These are phyloP conservation scores for Spathaspora sp. DNA, from an alignment of 805 yeast genomes.

Conservation along the genomic window DNA sequence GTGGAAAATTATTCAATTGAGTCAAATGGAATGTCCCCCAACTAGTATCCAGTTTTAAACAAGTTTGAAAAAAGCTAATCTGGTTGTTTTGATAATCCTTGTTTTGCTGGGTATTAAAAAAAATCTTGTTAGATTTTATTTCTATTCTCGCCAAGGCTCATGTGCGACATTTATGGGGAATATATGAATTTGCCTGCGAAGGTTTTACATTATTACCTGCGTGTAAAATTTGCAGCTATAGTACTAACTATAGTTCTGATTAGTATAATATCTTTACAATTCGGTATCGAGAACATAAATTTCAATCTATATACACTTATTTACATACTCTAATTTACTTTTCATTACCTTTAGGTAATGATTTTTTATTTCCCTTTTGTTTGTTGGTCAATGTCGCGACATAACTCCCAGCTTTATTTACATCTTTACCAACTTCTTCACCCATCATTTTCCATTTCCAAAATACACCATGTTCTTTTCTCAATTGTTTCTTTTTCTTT, in stretches of 20 bases:
- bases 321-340: not conserved
- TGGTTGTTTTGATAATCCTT: not conserved
- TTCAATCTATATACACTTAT: not conserved
- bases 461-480: slow-evolving; percentile 55
- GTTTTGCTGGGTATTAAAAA: not conserved
- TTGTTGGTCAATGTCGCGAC: slow-evolving; percentile 9
- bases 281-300: too few species aligned
- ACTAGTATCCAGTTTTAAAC: too few species aligned
- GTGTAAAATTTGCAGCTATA: not conserved
- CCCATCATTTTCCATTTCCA: slow-evolving; percentile 51
- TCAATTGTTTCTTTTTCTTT: slow-evolving; percentile 46
- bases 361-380: slow-evolving; percentile 1
- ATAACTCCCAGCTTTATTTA: slow-evolving; percentile 18
- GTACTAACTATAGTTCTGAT: too few species aligned
- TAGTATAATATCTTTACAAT: too few species aligned
- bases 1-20: too few species aligned
- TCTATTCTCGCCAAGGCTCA: not conserved
- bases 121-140: not conserved
- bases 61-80: not conserved
- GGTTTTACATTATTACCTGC: not conserved
- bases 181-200: not conserved
- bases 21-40: too few species aligned
- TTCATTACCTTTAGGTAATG: slow-evolving; percentile 1
- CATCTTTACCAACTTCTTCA: slow-evolving; percentile 28
- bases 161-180: not conserved